phyloP scores from a whole-genome alignment of 345 rosid species.

The Limnanthes douglasii region DNA sequence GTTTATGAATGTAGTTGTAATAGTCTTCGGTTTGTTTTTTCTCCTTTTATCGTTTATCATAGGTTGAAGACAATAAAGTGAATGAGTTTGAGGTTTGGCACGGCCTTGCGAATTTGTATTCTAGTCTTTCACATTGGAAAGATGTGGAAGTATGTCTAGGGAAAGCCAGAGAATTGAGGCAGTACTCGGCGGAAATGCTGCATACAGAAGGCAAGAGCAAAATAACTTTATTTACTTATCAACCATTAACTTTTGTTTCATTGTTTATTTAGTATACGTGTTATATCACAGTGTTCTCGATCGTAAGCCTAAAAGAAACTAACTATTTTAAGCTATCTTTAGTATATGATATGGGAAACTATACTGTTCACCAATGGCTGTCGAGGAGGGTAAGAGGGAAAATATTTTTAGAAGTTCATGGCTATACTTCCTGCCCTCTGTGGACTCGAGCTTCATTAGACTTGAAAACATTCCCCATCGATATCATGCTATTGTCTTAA shows the following conservation, averaged over 20 bases:
- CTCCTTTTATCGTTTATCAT: slow-evolving; percentile 2
- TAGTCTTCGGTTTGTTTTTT: slow-evolving; percentile 2
- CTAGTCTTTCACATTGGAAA: slow-evolving; percentile 77
- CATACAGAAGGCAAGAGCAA: slow-evolving; percentile 62
- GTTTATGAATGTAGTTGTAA: too few species aligned
- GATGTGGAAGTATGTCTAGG: slow-evolving; percentile 76
- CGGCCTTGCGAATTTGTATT: slow-evolving; percentile 73
- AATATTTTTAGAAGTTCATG: too few species aligned
- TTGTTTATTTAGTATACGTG: neutral
- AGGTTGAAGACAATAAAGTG: slow-evolving; percentile 53
- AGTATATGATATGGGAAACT: too few species aligned
- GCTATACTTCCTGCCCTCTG: neutral
- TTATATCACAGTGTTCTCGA: neutral
- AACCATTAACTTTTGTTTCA: neutral
- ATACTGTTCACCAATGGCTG: too few species aligned
- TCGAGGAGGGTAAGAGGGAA: too few species aligned
- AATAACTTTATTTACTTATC: slow-evolving; percentile 7
- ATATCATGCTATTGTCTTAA: neutral
- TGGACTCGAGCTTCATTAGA: neutral
- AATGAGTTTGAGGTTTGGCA: slow-evolving; percentile 91
- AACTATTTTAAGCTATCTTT: too few species aligned
- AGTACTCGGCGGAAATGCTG: slow-evolving; percentile 52
- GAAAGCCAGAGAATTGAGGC: slow-evolving; percentile 65
- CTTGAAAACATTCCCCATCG: neutral
- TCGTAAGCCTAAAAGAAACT: neutral